phyloP scores from a whole-genome alignment of 768 basidiomycete species.

The Tubosaeta brunneosetosa region DNA sequence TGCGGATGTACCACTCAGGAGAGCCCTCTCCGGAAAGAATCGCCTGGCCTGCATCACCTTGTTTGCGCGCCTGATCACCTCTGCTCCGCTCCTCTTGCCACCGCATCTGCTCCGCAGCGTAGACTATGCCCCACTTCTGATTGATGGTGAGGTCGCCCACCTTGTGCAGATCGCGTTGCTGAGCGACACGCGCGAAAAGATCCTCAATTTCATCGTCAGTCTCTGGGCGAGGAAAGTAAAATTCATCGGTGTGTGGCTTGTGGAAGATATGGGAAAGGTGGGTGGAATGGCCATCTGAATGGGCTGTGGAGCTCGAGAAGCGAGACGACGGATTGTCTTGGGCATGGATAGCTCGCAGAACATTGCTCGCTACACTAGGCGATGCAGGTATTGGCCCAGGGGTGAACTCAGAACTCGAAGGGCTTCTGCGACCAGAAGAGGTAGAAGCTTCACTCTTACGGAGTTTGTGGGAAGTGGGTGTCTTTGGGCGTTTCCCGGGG shows the following conservation, averaged over 20 bases:
- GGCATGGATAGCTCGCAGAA: slow-evolving; percentile 49
- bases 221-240: slow-evolving; percentile 72
- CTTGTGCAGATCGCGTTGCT: slow-evolving; percentile 60
- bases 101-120: slow-evolving; percentile 73
- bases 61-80: slow-evolving; percentile 57
- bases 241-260: slow-evolving; percentile 51
- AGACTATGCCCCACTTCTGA: slow-evolving; percentile 91
- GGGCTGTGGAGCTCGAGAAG: slow-evolving; percentile 40
- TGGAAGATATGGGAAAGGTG: slow-evolving; percentile 51
- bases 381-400: slow-evolving; percentile 35
- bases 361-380: slow-evolving; percentile 28
- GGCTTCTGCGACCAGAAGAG: slow-evolving; percentile 45
- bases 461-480: slow-evolving; percentile 32
- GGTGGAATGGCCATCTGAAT: slow-evolving; percentile 45
- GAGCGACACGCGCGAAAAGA: slow-evolving; percentile 74
- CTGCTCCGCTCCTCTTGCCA: slow-evolving; percentile 71
- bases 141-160: slow-evolving; percentile 61
- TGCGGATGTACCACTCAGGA: slow-evolving; percentile 91
- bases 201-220: slow-evolving; percentile 73
- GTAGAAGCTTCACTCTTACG: slow-evolving; percentile 54
- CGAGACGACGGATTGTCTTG: slow-evolving; percentile 59
- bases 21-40: slow-evolving; percentile 57
- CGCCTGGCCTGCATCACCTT: slow-evolving; percentile 54
- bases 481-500: slow-evolving; percentile 34
- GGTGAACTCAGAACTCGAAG: slow-evolving; percentile 51